Evolutionary conservation across 768 basidiomycete genomes (phyloP).

Genomic region (Suillus tomentosus): DNA sequence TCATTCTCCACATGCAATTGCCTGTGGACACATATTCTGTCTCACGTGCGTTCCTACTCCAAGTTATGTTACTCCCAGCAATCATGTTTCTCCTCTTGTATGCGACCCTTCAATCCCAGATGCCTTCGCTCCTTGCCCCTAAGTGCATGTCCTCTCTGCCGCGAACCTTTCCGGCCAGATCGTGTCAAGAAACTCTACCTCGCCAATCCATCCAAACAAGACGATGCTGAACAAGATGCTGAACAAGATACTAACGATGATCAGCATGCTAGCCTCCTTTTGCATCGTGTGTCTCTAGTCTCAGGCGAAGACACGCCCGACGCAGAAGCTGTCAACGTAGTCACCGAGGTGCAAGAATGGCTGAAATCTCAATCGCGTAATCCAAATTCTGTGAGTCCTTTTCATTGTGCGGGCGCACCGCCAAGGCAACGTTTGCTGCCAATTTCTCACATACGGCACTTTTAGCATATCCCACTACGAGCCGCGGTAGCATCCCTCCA

Average conservation of each 20-base stretch:
- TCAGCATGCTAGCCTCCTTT: constrained; percentile 33
- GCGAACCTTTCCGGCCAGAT: constrained; percentile 57
- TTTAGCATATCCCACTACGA: constrained; percentile 36
- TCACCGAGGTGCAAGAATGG: constrained; percentile 54
- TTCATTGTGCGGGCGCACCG: background rate
- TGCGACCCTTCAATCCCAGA: constrained; percentile 32
- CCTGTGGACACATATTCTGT: constrained; percentile 81
- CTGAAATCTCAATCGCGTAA: constrained; percentile 42
- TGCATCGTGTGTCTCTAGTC: constrained; percentile 36
- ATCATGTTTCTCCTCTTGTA: constrained; percentile 10
- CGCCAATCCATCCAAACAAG: constrained; percentile 42
- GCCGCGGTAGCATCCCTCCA: constrained; percentile 37
- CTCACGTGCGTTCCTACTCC: constrained; percentile 47
- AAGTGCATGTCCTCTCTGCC: constrained; percentile 64
- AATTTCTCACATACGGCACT: constrained; percentile 24
- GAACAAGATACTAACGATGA: constrained; percentile 44
- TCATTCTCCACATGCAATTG: constrained; percentile 66
- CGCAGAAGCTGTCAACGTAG: constrained; percentile 38
- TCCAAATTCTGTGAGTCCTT: constrained; percentile 35
- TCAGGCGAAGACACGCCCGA: constrained; percentile 35
- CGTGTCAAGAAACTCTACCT: constrained; percentile 68
- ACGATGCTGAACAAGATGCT: constrained; percentile 37
- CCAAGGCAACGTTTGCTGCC: background rate
- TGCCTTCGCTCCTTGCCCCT: constrained; percentile 56
- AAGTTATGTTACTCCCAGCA: constrained; percentile 7